Evolutionary conservation across 768 basidiomycete species (phyloP).

Genomic region (Mycena olivaceomarginata): DNA sequence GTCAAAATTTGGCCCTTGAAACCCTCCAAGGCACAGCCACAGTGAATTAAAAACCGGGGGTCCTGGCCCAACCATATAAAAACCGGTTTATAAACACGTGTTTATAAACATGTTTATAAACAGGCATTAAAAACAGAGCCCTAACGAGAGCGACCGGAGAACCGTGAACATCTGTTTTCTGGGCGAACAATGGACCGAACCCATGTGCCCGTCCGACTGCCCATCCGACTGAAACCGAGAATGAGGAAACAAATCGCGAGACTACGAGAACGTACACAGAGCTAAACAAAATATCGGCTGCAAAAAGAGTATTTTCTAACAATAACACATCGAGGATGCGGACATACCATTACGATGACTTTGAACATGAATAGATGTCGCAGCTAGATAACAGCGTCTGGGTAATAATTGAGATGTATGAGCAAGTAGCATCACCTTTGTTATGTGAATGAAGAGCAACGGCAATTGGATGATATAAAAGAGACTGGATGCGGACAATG

Average conservation of each 20-base stretch:
- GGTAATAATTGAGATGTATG: not conserved
- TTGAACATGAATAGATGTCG: slow-evolving; percentile 48
- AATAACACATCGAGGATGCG: not conserved
- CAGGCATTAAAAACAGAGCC: too few species aligned
- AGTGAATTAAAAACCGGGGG: too few species aligned
- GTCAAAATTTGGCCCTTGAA: too few species aligned
- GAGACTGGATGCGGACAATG: slow-evolving; percentile 23
- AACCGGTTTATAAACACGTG: too few species aligned
- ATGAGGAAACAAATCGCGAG: not conserved
- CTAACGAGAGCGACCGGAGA: slow-evolving; percentile 32
- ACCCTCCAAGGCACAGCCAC: too few species aligned
- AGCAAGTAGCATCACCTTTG: slow-evolving; percentile 20
- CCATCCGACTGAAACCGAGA: slow-evolving; percentile 43
- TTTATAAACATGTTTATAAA: too few species aligned
- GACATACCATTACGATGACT: slow-evolving; percentile 42
- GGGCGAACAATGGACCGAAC: slow-evolving; percentile 45
- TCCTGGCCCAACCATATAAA: too few species aligned
- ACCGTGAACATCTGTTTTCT: slow-evolving; percentile 29
- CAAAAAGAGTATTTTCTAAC: not conserved
- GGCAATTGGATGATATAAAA: slow-evolving; percentile 47
- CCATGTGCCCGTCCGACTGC: slow-evolving; percentile 44
- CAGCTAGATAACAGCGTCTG: slow-evolving; percentile 21
- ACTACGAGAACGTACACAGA: slow-evolving; percentile 34
- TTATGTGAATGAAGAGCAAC: slow-evolving; percentile 45
- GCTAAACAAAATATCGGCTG: slow-evolving; percentile 48